Base-by-base conservation (phyloP, 1,284 basidiomycete species). In the Rhodofomes roseus region DNA sequence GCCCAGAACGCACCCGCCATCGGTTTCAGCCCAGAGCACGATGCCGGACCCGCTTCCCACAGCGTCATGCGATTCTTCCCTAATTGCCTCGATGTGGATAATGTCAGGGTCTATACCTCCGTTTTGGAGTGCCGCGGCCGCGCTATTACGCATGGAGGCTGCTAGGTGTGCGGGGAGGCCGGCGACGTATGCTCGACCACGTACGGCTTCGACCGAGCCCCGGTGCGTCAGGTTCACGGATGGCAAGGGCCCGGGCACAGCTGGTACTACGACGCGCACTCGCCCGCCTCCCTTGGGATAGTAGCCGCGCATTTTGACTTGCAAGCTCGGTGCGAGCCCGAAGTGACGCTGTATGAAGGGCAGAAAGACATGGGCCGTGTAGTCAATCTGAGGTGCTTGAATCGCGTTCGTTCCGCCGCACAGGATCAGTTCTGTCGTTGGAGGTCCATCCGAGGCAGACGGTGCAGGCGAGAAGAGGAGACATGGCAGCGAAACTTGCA, bases 361-460 rank as follows among this genome's bases (percentile, higher is more conserved):
- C 5, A 91, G 69, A 66, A 91, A 78, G 55, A 90, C 73, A 61
- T 81, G 74, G 50, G 81, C 74, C 0, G 79, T 81, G 70, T 89
- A 90, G 73, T 91, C 89, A 29, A 88, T 80, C 62, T 89, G 89
- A 0, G 89, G 89, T 2, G 89, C 87, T 44, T 79, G 70, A 1
- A 74, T 71, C 18, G 86, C 87, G 63, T 91, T 90, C 2, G 89
- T 91, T 2, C 89, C 89, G 16, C 89, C 89, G 1, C 76, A 74
- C 2, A 91, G 78, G 14, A 73, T 75, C 27, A 91, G 75, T 4
- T 73, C 76, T 9, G 83, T 81, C n/a, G n/a, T n/a, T n/a, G n/a
- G n/a, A 6, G 63, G 50, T 4, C 20, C 50, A 12, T 16, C 60
- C 16, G 54, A 25, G 11, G 46, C 12, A 14, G 22, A 18, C 20